phyloP scores from a whole-genome alignment of 2,329 filamentous ascomycete genomes.

The Colletotrichum shisoi region DNA sequence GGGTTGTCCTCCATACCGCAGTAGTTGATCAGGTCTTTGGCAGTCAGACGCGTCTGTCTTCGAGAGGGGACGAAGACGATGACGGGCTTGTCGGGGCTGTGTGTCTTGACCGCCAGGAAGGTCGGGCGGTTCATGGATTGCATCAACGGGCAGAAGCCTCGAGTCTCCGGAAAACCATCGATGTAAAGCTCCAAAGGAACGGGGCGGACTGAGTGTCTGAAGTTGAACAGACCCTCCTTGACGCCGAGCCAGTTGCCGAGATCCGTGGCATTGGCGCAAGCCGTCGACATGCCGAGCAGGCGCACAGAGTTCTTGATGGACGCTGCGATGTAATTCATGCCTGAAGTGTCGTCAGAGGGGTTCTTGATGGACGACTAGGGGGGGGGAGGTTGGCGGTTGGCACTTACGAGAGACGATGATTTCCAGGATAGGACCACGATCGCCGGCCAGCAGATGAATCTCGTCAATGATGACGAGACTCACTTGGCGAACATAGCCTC shows the following conservation, averaged over 20 bases:
- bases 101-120: constrained; percentile 93
- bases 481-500: constrained; percentile 94
- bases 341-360: constrained; percentile 45
- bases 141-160: constrained; percentile 97
- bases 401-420: constrained; percentile 80
- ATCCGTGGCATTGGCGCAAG: constrained; percentile 93
- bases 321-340: constrained; percentile 98
- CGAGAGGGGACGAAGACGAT: constrained; percentile 98
- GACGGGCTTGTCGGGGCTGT: constrained; percentile 94
- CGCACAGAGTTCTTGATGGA: constrained; percentile 90
- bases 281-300: constrained; percentile 97
- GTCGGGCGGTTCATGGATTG: constrained; percentile 99
- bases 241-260: constrained; percentile 97
- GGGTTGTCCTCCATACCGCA: constrained; percentile 99
- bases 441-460: constrained; percentile 95
- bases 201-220: constrained; percentile 93
- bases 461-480: constrained; percentile 98
- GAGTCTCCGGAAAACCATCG: constrained; percentile 93
- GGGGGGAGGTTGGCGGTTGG: background rate
- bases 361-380: background rate
- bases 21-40: constrained; percentile 94
- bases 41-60: constrained; percentile 91
- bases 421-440: constrained; percentile 95
- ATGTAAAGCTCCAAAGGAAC: constrained; percentile 97
- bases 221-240: constrained; percentile 95